Evolutionary conservation across 2,329 filamentous ascomycete species (phyloP), one percentile per base, ranked within the genome.

Genomic region (Claviceps arundinis): DNA sequence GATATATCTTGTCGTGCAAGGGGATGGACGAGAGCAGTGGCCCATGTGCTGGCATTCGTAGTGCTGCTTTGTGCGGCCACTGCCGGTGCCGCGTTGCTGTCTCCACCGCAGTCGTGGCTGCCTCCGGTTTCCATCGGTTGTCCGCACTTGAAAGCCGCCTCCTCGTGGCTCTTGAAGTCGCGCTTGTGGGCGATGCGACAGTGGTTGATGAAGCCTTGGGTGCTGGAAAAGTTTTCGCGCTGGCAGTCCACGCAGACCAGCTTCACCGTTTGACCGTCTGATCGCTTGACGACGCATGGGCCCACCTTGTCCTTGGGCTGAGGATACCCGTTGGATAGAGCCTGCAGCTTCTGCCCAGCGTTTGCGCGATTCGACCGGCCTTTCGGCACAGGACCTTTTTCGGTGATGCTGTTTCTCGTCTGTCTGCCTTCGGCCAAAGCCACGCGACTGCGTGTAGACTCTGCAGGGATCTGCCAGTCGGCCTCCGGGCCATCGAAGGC

Each of bases 151-250:
- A 90, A 77, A 37, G 91, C 93, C 56, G 93, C 93, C 62, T 90
- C 88, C 66, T 97, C 91, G 63, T 98, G 93, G 60, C 89, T 96
- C 70, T 95, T 91, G 73, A 90, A 97, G 57, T 94, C 89, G 54
- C 88, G 80, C 64, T 85, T 87, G 70, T 98, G 93, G 26, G 90
- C 89, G 61, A 98, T 97, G 53, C 93, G 89, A 65, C 91, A 97
- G 65, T 98, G 93, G 64, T 98, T 98, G 71, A 98, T 93, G 70
- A 97, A 97, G n/a, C 93, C 93, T 68, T 97, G 93, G 0, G 90
- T 94, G 70, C 90, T 97, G 52, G 86, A 90, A 64, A 97, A 97
- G 66, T 96, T 88, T 65, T 89, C 87, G 57, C 91, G 80, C 48
- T 89, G 78, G 68, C 93, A 97, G 66, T 93, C 86, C 54, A 87